Base-by-base conservation (phyloP, 1,284 basidiomycete species). In the Melampsora larici-populina region DNA sequence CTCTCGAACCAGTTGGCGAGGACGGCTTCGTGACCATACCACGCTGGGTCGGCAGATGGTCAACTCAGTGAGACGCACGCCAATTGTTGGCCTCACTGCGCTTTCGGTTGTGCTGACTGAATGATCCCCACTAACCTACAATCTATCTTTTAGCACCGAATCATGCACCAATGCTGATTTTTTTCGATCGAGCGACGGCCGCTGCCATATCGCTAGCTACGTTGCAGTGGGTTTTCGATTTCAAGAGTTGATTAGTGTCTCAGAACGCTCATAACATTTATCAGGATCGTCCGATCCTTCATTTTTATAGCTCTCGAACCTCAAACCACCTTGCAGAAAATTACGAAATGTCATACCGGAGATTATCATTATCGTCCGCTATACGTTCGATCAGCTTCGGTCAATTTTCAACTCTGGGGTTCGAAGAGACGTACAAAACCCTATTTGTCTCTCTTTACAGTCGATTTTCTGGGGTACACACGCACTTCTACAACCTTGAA, bases 21-120 rank as follows among this genome's bases (percentile, higher is more conserved):
- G 43, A 29, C 18, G 31, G 66, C 26, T 66, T 29, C 18, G 71
- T 51, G 64, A 64, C 64, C 31, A 48, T 64, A 48, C n/a, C 71
- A 43, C 70, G 60, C 26, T 74, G 71, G 71, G 63, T 66, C 48
- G 66, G 66, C 48, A 66, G 31, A 66, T 74, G 62, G 63, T 26
- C 63, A 40, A 48, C 51, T 48, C 43, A 49, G 71, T 74, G 63
- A 46, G 71, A 40, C 31, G 13, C 66, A 46, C n/a, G 66, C 48
- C 21, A 2, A 66, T 51, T 36, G n/a, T 31, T n/a, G 29, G 36
- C 36, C 36, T 17, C 21, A 31, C 13, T 15, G 5, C 64, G 18
- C 64, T n/a, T 29, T n/a, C 64, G 9, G 29, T 36, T 49, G 36
- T 40, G n/a, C 49, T 17, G 11, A 24, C 70, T 49, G 43, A 65